phyloP scores from a whole-genome alignment of 164 flowering plant species.

The Stephania japonica region DNA sequence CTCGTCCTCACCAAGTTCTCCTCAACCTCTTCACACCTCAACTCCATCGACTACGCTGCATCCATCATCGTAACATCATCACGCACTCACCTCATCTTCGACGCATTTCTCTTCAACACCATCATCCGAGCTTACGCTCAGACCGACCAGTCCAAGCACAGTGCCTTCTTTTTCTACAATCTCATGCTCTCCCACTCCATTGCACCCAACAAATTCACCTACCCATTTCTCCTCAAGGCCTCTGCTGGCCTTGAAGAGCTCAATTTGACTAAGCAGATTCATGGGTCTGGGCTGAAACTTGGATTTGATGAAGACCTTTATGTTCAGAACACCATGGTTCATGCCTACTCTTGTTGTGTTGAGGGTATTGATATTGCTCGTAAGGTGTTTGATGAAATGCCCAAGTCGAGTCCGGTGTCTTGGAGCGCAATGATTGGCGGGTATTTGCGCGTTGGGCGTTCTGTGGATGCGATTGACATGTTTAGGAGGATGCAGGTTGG shows the following conservation, averaged over 20 bases:
- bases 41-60: conserved; percentile 9
- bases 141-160: conserved; percentile 17
- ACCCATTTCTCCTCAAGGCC: conserved; percentile 57
- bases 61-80: conserved; percentile 2
- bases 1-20: conserved; percentile 14
- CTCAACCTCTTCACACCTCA: conserved; percentile 13
- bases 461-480: conserved; percentile 9
- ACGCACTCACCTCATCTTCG: conserved; percentile 5
- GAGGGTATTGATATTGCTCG: conserved; percentile 33
- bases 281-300: conserved; percentile 44
- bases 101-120: conserved; percentile 49
- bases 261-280: conserved; percentile 35
- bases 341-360: conserved; percentile 33
- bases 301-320: conserved; percentile 47
- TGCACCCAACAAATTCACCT: conserved; percentile 48
- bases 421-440: conserved; percentile 66
- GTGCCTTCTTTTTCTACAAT: conserved; percentile 34
- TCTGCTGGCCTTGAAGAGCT: conserved; percentile 23
- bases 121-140: conserved; percentile 49
- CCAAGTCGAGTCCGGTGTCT: conserved; percentile 43
- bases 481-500: conserved; percentile 10
- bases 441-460: conserved; percentile 26
- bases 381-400: conserved; percentile 41
- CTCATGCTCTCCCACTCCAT: conserved; percentile 38
- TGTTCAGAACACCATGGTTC: conserved; percentile 46